Percentiles rank a stretch among this genome's conserved stretches.
phyloP scores from a whole-genome alignment of 768 basidiomycete genomes.

The Naematelia encephala region DNA sequence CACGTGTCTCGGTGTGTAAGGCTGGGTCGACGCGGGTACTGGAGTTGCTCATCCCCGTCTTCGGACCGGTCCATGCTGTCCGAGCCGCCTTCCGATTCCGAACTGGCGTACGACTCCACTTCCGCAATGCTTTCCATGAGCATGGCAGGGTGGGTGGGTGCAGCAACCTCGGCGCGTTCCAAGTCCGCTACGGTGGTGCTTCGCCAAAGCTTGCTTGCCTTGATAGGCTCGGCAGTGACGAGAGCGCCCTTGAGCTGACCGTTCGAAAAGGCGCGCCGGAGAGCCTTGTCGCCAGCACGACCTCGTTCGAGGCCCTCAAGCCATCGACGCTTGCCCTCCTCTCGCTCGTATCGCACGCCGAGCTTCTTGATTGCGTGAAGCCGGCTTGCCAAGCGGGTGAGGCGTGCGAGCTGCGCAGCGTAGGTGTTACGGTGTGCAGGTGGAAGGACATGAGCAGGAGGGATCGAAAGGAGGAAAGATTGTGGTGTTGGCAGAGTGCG shows the following conservation, averaged over 20 bases:
- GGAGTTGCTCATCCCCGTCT: background rate
- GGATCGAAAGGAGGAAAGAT: constrained; percentile 36
- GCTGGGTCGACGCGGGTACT: background rate
- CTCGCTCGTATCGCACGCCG: constrained; percentile 36
- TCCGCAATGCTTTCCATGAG: background rate
- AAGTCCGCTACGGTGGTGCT: constrained; percentile 23
- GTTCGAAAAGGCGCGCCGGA: constrained; percentile 36
- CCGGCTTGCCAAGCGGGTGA: constrained; percentile 35
- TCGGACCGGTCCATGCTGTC: background rate
- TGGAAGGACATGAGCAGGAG: constrained; percentile 39
- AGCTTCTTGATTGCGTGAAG: constrained; percentile 39
- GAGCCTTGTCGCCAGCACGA: constrained; percentile 31
- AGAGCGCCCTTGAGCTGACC: constrained; percentile 10
- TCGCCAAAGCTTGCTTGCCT: constrained; percentile 19
- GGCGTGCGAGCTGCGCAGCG: constrained; percentile 33
- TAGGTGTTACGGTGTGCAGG: constrained; percentile 31
- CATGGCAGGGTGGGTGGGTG: constrained; percentile 29
- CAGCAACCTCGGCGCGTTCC: constrained; percentile 6
- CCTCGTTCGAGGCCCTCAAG: constrained; percentile 38
- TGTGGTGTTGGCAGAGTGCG: constrained; percentile 10
- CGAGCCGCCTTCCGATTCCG: background rate
- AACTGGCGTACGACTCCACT: background rate
- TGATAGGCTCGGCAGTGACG: constrained; percentile 16
- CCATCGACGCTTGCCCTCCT: constrained; percentile 45
- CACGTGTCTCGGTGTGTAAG: background rate